Conservation (phyloP, 1,284 basidiomycete species). For the Melampsora larici-populina region DNA sequence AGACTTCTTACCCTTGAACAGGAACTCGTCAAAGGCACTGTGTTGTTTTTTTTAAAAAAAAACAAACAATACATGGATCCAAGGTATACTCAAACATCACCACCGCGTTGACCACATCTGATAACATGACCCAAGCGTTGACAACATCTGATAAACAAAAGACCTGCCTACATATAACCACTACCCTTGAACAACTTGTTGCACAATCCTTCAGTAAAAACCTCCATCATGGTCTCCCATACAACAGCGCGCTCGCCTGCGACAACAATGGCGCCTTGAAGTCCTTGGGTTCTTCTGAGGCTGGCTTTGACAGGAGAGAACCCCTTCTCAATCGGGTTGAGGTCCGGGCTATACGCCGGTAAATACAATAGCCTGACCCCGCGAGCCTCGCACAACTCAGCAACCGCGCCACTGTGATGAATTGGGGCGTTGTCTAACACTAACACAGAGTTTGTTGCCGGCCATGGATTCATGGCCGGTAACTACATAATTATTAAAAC, state of each 20-base stretch:
- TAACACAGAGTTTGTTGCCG: not conserved
- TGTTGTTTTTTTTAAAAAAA: too few relatives aligned
- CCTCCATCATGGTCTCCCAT: not conserved
- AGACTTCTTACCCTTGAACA: too few relatives aligned
- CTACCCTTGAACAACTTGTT: not conserved
- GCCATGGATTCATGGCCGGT: slow-evolving; percentile 20
- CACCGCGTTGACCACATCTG: too few relatives aligned
- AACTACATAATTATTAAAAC: not conserved
- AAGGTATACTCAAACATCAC: too few relatives aligned
- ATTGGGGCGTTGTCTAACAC: slow-evolving; percentile 5
- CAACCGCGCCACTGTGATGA: not conserved
- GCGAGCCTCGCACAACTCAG: not conserved
- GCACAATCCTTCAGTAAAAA: slow-evolving; percentile 2
- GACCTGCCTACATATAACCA: slow-evolving; percentile 16
- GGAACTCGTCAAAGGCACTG: too few relatives aligned
- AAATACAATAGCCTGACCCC: too few relatives aligned
- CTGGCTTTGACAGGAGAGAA: not conserved
- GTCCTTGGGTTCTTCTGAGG: not conserved
- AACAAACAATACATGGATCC: too few relatives aligned
- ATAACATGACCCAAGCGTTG: too few relatives aligned
- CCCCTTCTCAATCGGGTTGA: slow-evolving; percentile 32
- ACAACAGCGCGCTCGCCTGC: not conserved
- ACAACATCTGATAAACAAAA: too few relatives aligned
- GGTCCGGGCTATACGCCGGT: slow-evolving; percentile 12
- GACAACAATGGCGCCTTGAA: not conserved